phyloP scores from a whole-genome alignment of 78 protist species.

The Monocercomonoides exilis region DNA sequence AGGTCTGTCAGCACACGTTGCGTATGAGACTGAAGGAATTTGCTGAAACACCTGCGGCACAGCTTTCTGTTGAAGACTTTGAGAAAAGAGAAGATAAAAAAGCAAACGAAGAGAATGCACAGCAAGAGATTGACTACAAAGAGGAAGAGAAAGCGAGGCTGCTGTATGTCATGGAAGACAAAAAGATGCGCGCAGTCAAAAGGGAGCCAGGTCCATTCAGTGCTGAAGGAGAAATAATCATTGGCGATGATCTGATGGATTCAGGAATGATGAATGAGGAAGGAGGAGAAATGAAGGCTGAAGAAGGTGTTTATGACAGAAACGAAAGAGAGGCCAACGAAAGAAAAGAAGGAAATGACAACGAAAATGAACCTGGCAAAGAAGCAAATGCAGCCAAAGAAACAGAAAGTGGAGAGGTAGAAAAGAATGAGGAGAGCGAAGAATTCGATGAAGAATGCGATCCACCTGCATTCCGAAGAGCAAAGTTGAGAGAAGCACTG shows the following conservation, averaged over 20 bases:
- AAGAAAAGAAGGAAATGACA: too few relatives aligned
- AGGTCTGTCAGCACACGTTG: slow-evolving; percentile 66
- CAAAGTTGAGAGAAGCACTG: not conserved
- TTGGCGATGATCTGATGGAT: too few relatives aligned
- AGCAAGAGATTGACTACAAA: not conserved
- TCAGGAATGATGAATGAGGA: too few relatives aligned
- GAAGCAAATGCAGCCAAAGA: too few relatives aligned
- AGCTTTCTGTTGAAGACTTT: not conserved
- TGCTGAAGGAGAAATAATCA: too few relatives aligned
- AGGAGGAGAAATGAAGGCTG: too few relatives aligned
- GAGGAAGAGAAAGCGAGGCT: slow-evolving; percentile 15
- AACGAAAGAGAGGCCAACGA: too few relatives aligned
- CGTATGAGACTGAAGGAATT: slow-evolving; percentile 53
- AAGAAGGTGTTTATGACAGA: too few relatives aligned
- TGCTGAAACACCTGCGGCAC: slow-evolving; percentile 1
- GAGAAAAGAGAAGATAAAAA: not conserved
- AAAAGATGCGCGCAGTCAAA: not conserved
- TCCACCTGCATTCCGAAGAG: not conserved
- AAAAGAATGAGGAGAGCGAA: too few relatives aligned
- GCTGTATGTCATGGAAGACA: not conserved
- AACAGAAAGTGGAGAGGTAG: too few relatives aligned
- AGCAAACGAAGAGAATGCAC: not conserved
- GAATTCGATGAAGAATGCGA: not conserved
- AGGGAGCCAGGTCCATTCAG: too few relatives aligned
- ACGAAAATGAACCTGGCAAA: too few relatives aligned